Conservation (phyloP, 1,139 yeast species). For the Zygosaccharomyces sapae region DNA sequence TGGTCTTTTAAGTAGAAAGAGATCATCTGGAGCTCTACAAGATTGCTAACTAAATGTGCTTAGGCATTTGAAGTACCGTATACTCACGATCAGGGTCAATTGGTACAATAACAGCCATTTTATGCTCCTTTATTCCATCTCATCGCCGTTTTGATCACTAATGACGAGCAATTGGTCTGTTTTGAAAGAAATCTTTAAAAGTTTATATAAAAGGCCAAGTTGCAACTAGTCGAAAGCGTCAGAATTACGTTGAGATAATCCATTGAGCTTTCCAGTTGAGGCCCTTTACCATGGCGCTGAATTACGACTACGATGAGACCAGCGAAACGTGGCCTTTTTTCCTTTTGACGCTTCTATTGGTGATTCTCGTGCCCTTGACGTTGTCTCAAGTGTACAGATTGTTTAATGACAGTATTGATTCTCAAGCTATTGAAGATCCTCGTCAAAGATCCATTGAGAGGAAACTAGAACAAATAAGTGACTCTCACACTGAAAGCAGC, state of each 20-base stretch:
- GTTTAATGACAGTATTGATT: constrained; percentile 15
- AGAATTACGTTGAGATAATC: neutral
- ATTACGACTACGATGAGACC: constrained; percentile 78
- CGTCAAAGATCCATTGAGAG: constrained; percentile 18
- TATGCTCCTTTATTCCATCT: neutral
- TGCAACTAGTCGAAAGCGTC: neutral
- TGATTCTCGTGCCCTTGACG: constrained; percentile 69
- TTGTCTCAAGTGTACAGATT: constrained; percentile 42
- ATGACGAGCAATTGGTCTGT: neutral
- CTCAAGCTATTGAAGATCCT: constrained; percentile 12
- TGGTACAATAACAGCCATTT: neutral
- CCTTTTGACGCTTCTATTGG: constrained; percentile 64
- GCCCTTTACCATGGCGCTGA: constrained; percentile 26
- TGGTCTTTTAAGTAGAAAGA: neutral
- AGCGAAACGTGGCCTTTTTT: constrained; percentile 97
- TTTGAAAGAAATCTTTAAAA: constrained; percentile 1
- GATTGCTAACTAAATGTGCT: neutral
- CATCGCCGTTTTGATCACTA: neutral
- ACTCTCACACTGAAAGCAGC: constrained; percentile 38
- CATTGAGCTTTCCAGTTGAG: neutral
- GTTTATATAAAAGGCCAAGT: constrained; percentile 1
- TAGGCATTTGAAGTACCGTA: neutral
- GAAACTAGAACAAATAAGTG: constrained; percentile 20
- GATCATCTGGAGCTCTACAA: neutral
- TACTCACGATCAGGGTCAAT: neutral